Evolutionary conservation across 148 eudicot genomes (phyloP).

Genomic region (Vaccinium vitisidaea): DNA sequence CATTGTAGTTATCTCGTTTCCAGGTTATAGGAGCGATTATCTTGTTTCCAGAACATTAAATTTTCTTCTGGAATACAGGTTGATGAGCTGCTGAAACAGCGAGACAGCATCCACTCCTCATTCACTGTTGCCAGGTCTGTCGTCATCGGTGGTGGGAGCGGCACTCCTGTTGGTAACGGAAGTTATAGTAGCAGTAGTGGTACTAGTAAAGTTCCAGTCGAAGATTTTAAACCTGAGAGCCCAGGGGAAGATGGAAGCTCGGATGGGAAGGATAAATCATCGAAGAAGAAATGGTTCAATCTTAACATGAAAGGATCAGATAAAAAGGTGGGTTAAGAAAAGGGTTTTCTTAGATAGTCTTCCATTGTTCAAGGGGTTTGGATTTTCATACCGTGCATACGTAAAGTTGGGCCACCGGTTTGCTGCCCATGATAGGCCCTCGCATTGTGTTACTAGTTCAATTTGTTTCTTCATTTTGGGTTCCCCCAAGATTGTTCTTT

Average conservation of each 20-base stretch:
- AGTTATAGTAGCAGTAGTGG: conserved; percentile 52
- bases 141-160: conserved; percentile 21
- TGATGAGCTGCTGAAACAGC: conserved; percentile 85
- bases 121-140: conserved; percentile 58
- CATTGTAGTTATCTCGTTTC: neutral
- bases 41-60: conserved; percentile 1
- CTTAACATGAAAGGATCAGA: conserved; percentile 81
- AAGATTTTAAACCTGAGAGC: conserved; percentile 63
- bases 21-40: neutral
- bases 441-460: conserved; percentile 4
- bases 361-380: conserved; percentile 11
- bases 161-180: neutral
- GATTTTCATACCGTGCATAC: conserved; percentile 14
- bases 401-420: conserved; percentile 1
- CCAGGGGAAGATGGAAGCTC: conserved; percentile 79
- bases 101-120: conserved; percentile 81
- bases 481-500: conserved; percentile 4
- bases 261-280: conserved; percentile 77
- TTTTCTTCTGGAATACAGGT: conserved; percentile 52
- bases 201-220: conserved; percentile 56
- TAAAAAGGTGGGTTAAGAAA: conserved; percentile 34
- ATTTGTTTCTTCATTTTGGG: conserved; percentile 11
- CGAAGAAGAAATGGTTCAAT: conserved; percentile 88
- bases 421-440: neutral
- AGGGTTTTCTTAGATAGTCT: no score